Conservation (phyloP, 1,139 yeast genomes). For the Hemisphaericaspora subhashii region DNA sequence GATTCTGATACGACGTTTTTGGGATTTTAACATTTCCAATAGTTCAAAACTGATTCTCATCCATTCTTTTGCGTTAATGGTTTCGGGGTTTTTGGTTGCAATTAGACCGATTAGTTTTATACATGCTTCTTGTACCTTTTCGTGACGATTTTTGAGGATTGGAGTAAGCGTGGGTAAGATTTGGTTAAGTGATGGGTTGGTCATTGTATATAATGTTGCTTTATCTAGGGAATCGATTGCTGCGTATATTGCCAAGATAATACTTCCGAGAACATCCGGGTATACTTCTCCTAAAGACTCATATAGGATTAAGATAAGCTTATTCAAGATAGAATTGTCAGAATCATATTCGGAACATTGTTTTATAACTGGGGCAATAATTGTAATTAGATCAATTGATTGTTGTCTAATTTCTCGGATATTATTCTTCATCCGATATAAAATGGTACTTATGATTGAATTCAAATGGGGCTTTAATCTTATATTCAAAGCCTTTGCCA, state of each 20-base stretch:
- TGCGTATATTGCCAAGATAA: constrained; percentile 65
- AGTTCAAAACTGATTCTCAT: constrained; percentile 93
- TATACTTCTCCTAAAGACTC: constrained; percentile 94
- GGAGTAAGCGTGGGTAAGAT: constrained; percentile 89
- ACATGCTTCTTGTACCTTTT: constrained; percentile 85
- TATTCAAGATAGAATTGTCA: constrained; percentile 53
- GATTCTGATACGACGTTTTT: constrained; percentile 73
- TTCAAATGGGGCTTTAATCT: constrained; percentile 75
- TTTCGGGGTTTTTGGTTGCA: constrained; percentile 82
- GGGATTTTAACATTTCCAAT: constrained; percentile 83
- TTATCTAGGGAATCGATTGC: constrained; percentile 37
- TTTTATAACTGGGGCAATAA: constrained; percentile 67
- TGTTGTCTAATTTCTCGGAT: constrained; percentile 77
- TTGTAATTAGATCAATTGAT: constrained; percentile 75
- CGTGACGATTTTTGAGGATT: constrained; percentile 84
- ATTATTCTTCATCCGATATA: constrained; percentile 75
- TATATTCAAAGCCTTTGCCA: constrained; percentile 65
- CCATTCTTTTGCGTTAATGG: constrained; percentile 93
- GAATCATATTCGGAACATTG: constrained; percentile 55
- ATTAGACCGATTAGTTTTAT: constrained; percentile 80
- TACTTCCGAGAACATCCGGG: constrained; percentile 90
- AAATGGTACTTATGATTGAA: constrained; percentile 69
- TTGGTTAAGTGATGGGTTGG: constrained; percentile 81
- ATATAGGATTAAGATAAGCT: constrained; percentile 73
- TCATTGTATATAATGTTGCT: constrained; percentile 56